phyloP scores from a whole-genome alignment of 1,139 yeast genomes.

The Lodderomyces elongisporus region DNA sequence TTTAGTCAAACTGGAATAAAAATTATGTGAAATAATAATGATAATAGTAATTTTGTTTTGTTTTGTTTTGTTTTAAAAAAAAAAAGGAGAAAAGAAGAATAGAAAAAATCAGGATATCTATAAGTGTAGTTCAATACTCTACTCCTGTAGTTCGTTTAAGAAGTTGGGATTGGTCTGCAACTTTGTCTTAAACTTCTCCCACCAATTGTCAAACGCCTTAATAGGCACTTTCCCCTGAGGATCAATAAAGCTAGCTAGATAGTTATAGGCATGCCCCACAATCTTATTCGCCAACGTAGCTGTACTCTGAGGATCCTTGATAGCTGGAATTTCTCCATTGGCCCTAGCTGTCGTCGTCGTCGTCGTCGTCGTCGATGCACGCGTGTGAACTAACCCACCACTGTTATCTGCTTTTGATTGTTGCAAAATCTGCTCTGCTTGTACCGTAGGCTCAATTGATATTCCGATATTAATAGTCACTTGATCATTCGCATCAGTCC shows the following conservation, averaged over 20 bases:
- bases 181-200: slow-evolving; percentile 81
- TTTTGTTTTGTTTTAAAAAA: too few relatives aligned
- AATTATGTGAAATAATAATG: too few relatives aligned
- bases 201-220: slow-evolving; percentile 90
- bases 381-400: slow-evolving; percentile 15
- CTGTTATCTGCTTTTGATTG: slow-evolving; percentile 17
- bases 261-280: slow-evolving; percentile 88
- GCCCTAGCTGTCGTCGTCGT: slow-evolving; percentile 17
- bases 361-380: slow-evolving; percentile 12
- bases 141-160: slow-evolving; percentile 41
- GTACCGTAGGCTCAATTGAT: slow-evolving; percentile 71
- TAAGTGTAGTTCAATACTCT: too few relatives aligned
- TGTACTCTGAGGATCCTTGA: slow-evolving; percentile 23
- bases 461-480: slow-evolving; percentile 67
- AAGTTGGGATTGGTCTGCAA: slow-evolving; percentile 78
- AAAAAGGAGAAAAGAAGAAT: too few relatives aligned
- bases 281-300: slow-evolving; percentile 75
- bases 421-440: slow-evolving; percentile 50
- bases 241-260: slow-evolving; percentile 79
- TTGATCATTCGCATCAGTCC: slow-evolving; percentile 19
- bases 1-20: too few relatives aligned
- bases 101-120: too few relatives aligned
- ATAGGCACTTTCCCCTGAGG: slow-evolving; percentile 76
- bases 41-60: too few relatives aligned
- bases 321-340: too few relatives aligned